Conservation (phyloP, 2,329 filamentous ascomycete species). For the Leptographium radiaticola region DNA sequence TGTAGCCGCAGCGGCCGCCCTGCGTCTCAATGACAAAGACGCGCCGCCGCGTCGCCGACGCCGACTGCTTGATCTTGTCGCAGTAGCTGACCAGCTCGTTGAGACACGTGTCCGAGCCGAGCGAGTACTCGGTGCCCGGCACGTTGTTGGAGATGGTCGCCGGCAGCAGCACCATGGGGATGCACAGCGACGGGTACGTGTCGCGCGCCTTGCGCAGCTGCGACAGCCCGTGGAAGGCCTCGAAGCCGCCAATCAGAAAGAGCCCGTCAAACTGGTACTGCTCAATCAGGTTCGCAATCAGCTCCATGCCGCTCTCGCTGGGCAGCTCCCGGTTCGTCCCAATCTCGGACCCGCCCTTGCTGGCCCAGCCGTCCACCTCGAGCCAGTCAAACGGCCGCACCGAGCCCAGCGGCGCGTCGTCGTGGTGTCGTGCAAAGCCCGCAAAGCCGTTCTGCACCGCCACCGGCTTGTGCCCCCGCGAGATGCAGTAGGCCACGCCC, state of each 20-base stretch:
- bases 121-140: slow-evolving; percentile 90
- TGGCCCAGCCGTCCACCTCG: slow-evolving; percentile 90
- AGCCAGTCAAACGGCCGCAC: slow-evolving; percentile 85
- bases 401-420: slow-evolving; percentile 65
- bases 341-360: slow-evolving; percentile 93
- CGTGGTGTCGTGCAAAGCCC: slow-evolving; percentile 81
- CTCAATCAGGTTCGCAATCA: slow-evolving; percentile 70
- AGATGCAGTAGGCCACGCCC: slow-evolving; percentile 83
- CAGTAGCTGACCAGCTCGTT: slow-evolving; percentile 93
- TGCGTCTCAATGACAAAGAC: slow-evolving; percentile 98
- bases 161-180: slow-evolving; percentile 80
- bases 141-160: slow-evolving; percentile 99
- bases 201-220: slow-evolving; percentile 72
- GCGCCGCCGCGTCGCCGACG: slow-evolving; percentile 79
- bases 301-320: slow-evolving; percentile 68
- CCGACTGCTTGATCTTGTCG: slow-evolving; percentile 94
- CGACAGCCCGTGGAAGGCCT: slow-evolving; percentile 85
- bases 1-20: slow-evolving; percentile 85
- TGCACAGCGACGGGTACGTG: slow-evolving; percentile 73
- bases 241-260: slow-evolving; percentile 88
- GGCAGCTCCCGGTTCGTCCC: slow-evolving; percentile 93
- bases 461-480: slow-evolving; percentile 81
- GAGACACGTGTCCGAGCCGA: slow-evolving; percentile 91
- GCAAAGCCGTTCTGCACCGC: slow-evolving; percentile 97
- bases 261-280: slow-evolving; percentile 82